These are phyloP conservation scores for Sphaerobolus stellatus DNA, from an alignment of 1,284 basidiomycete species.

Conservation along the genomic window DNA sequence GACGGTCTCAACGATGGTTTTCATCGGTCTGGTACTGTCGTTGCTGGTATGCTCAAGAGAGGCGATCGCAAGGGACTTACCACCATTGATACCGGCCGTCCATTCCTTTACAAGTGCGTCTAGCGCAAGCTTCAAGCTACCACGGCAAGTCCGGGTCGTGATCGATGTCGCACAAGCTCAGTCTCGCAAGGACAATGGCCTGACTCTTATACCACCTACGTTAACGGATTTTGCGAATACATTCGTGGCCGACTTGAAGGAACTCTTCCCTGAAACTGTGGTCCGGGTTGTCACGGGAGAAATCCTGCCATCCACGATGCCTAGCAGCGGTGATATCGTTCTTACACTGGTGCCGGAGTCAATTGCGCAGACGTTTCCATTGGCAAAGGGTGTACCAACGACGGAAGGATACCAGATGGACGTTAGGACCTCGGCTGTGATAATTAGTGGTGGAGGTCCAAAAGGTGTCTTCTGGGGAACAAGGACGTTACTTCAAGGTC, in stretches of 20 bases:
- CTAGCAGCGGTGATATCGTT: constrained; percentile 1
- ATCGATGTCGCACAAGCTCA: constrained; percentile 22
- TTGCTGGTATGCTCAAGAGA: too few species aligned
- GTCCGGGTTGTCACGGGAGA: neutral
- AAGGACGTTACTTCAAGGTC: constrained; percentile 34
- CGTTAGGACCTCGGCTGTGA: constrained; percentile 23
- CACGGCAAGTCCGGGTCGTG: constrained; percentile 17
- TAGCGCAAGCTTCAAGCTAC: constrained; percentile 8
- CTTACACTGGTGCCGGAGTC: neutral
- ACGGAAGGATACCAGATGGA: constrained; percentile 36
- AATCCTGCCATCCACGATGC: neutral
- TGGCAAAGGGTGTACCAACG: constrained; percentile 33
- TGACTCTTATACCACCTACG: constrained; percentile 35
- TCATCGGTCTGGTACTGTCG: too few species aligned
- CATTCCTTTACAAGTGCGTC: neutral
- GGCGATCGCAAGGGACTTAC: too few species aligned
- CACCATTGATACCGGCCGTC: constrained; percentile 6
- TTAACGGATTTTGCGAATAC: constrained; percentile 29
- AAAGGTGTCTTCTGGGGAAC: constrained; percentile 40
- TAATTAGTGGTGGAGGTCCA: constrained; percentile 32
- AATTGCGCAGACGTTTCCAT: constrained; percentile 16
- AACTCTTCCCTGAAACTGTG: neutral
- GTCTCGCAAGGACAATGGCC: constrained; percentile 21
- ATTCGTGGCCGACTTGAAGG: constrained; percentile 1
- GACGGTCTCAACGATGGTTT: too few species aligned